Evolutionary conservation across 257 asterid genomes (phyloP), one percentile per base, ranked within the genome.

Genomic region (Penstemon eatonii): DNA sequence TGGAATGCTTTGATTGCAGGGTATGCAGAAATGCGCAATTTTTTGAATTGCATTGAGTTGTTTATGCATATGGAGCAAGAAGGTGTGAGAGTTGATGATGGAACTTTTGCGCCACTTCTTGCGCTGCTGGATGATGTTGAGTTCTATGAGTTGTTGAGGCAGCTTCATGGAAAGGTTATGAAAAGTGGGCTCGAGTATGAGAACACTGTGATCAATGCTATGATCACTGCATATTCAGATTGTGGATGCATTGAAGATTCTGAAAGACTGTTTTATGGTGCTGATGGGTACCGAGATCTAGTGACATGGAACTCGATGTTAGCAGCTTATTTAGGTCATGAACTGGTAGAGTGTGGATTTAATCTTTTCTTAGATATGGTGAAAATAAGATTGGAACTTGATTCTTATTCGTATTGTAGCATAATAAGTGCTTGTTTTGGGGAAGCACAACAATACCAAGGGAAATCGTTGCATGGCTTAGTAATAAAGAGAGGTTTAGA

Each of bases 1-100:
- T 91, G 96, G 98, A 92, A 89, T 53, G 90, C 96, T 69, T 71
- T 92, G 82, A 86, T 92, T 61, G 86, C 90, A 51, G 96, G 92
- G 41, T 84, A 84, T 77, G 83, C 90, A 2, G 96, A 81, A 52
- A 75, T 38, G 5, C 88, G 94, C 5, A 69, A 85, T 59, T 42
- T 64, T 1, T 56, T 54, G 7, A 78, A 71, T 47, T 84, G 96
- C 62, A 66, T 87, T 65, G 75, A 73, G 61, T 73, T 87, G 68
- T 75, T 87, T 58, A 68, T 73, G 67, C 40, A 62, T 65, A 92
- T 92, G 98, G 96, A 79, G 66, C 55, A 66, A 39, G 96, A 83
- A 52, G 78, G 81, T n/a, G 65, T 82, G 66, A 19, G 78, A 42
- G 77, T 83, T 49, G 87, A 86, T 71, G 98, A 86, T 83, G 98